A percentile compares a stretch with the other conserved stretches of the same genome.
phyloP scores from a whole-genome alignment of 495 filamentous ascomycete species.

The Annulohypoxylon bovei region DNA sequence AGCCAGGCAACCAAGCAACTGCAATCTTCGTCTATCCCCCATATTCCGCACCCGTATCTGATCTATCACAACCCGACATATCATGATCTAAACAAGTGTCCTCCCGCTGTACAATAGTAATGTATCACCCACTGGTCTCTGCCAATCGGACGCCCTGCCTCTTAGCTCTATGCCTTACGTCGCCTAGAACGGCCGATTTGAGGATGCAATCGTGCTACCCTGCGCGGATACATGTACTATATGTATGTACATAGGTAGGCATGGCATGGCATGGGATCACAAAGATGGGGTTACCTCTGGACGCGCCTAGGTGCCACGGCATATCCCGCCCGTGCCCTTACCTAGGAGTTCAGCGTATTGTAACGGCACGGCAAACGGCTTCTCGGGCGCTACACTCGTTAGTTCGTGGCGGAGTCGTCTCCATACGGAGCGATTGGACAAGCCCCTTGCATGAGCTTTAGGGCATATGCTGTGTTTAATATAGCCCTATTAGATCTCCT shows the following conservation, averaged over 20 bases:
- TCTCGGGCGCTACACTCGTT: neutral
- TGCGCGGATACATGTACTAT: neutral
- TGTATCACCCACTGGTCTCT: neutral
- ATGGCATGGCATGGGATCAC: neutral
- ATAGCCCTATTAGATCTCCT: constrained; percentile 13
- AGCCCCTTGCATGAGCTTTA: constrained; percentile 20
- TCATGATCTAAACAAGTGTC: neutral
- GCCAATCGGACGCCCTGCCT: constrained; percentile 24
- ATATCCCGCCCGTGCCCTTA: neutral
- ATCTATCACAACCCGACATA: neutral
- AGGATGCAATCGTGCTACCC: constrained; percentile 8
- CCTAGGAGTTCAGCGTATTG: neutral
- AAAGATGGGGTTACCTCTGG: neutral
- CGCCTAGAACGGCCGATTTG: constrained; percentile 7
- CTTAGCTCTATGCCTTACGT: neutral
- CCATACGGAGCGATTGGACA: constrained; percentile 18
- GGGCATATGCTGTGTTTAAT: constrained; percentile 14
- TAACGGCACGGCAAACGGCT: constrained; percentile 10
- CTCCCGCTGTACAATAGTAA: neutral
- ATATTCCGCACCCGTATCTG: neutral
- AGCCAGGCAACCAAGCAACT: neutral
- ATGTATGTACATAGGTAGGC: neutral
- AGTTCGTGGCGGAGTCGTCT: constrained; percentile 12
- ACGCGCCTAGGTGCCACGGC: neutral
- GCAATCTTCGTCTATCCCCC: neutral